Conservation (phyloP, 2,329 filamentous ascomycete species). For the Thyridium curvatum region DNA sequence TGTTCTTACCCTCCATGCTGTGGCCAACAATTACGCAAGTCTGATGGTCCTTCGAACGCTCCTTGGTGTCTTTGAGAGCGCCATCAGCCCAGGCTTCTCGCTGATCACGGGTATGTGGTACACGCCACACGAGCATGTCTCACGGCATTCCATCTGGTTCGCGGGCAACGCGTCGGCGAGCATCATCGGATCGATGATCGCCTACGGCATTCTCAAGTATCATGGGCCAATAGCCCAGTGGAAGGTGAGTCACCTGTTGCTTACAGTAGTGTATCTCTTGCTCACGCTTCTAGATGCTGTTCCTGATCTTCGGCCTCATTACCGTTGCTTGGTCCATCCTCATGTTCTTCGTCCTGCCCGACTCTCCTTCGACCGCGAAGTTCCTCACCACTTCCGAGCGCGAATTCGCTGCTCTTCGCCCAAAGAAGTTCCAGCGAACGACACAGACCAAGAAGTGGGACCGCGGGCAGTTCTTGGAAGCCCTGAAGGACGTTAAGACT, state of each 20-base stretch:
- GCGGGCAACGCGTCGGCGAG: background rate
- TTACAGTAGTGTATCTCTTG: too few relatives aligned
- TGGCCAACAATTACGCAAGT: constrained; percentile 26
- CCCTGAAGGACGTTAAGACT: constrained; percentile 20
- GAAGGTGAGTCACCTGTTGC: background rate
- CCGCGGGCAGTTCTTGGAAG: constrained; percentile 17
- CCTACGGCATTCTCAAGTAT: constrained; percentile 5
- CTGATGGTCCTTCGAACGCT: constrained; percentile 33
- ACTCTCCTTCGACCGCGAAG: constrained; percentile 9
- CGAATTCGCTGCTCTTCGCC: background rate
- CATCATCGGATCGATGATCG: constrained; percentile 2
- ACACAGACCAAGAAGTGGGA: constrained; percentile 2
- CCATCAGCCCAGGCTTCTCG: constrained; percentile 21
- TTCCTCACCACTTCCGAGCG: constrained; percentile 13
- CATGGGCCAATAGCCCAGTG: background rate
- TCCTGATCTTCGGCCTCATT: constrained; percentile 1
- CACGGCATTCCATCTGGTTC: constrained; percentile 2
- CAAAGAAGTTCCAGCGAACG: constrained; percentile 1
- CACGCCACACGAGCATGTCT: constrained; percentile 18
- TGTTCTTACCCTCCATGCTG: constrained; percentile 22
- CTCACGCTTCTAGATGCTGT: too few relatives aligned
- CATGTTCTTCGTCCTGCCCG: constrained; percentile 9
- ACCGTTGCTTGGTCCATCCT: constrained; percentile 1
- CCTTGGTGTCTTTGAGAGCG: constrained; percentile 31
- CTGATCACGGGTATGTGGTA: constrained; percentile 25